These are phyloP conservation scores for Nakazawaea populi DNA, from an alignment of 805 yeast species.

Conservation along the genomic window DNA sequence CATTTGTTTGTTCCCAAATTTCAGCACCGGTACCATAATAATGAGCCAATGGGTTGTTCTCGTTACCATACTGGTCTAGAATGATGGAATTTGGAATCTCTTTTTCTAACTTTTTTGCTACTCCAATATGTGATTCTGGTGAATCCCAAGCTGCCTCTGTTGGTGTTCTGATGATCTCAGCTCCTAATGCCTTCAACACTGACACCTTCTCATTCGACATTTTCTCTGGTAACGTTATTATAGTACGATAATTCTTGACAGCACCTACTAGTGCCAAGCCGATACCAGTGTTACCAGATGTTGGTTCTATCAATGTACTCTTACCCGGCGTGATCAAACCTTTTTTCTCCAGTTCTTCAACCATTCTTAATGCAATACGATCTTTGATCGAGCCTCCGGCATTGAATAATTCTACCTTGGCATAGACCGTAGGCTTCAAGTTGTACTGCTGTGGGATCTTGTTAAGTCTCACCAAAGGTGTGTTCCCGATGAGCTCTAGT, in stretches of 20 bases:
- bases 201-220: slow-evolving; percentile 90
- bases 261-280: slow-evolving; percentile 87
- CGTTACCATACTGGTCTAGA: slow-evolving; percentile 76
- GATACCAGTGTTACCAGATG: slow-evolving; percentile 89
- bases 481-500: slow-evolving; percentile 77
- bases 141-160: slow-evolving; percentile 92
- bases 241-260: slow-evolving; percentile 79
- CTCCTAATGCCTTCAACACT: slow-evolving; percentile 83
- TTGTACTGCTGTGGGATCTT: slow-evolving; percentile 73
- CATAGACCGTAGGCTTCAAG: slow-evolving; percentile 63
- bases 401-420: slow-evolving; percentile 77
- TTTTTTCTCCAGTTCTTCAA: slow-evolving; percentile 72
- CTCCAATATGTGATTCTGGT: slow-evolving; percentile 88
- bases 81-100: slow-evolving; percentile 84
- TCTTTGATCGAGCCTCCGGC: slow-evolving; percentile 91
- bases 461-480: slow-evolving; percentile 73
- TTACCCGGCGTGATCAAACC: slow-evolving; percentile 78
- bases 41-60: slow-evolving; percentile 79
- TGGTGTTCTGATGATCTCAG: slow-evolving; percentile 87
- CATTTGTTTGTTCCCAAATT: slow-evolving; percentile 75
- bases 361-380: slow-evolving; percentile 83
- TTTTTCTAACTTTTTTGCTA: slow-evolving; percentile 70
- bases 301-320: slow-evolving; percentile 79
- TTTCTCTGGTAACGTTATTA: slow-evolving; percentile 84
- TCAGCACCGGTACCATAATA: slow-evolving; percentile 81